These are phyloP conservation scores for Anthoceros angustus DNA, from an alignment of 225 moss, liverwort and hornwort genomes.

Conservation along the genomic window DNA sequence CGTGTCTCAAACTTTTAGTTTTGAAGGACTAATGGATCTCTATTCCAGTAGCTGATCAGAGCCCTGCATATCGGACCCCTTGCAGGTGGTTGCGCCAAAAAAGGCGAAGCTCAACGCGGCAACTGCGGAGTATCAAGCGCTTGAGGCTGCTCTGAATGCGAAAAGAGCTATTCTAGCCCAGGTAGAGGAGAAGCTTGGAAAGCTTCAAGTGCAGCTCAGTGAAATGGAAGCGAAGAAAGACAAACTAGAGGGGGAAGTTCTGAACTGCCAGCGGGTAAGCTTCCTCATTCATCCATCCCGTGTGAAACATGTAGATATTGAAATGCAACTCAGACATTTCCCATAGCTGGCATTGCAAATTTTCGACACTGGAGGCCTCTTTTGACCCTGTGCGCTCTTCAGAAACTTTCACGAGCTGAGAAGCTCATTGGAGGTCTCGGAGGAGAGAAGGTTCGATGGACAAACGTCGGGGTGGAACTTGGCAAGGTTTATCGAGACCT, in stretches of 20 bases:
- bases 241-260: conserved; percentile 44
- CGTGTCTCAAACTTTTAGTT: too few species aligned
- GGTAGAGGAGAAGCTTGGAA: conserved; percentile 47
- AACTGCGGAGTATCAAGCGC: conserved; percentile 39
- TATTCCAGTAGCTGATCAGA: too few species aligned
- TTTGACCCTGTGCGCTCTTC: conserved; percentile 6
- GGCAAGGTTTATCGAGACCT: conserved; percentile 26
- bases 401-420: conserved; percentile 62
- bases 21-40: neutral
- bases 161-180: conserved; percentile 38
- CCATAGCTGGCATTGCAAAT: neutral
- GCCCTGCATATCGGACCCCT: neutral
- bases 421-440: conserved; percentile 61
- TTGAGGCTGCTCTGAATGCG: conserved; percentile 35
- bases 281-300: neutral
- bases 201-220: conserved; percentile 30
- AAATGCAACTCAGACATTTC: too few species aligned
- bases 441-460: conserved; percentile 63
- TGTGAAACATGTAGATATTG: too few species aligned
- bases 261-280: conserved; percentile 52
- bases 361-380: neutral
- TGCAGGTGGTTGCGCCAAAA: conserved; percentile 66
- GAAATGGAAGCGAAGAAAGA: conserved; percentile 45
- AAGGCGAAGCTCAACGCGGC: conserved; percentile 46
- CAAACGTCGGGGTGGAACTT: conserved; percentile 39